Conservation (phyloP, 306 rosid genomes). For the Casuarina cunninghamiana region DNA sequence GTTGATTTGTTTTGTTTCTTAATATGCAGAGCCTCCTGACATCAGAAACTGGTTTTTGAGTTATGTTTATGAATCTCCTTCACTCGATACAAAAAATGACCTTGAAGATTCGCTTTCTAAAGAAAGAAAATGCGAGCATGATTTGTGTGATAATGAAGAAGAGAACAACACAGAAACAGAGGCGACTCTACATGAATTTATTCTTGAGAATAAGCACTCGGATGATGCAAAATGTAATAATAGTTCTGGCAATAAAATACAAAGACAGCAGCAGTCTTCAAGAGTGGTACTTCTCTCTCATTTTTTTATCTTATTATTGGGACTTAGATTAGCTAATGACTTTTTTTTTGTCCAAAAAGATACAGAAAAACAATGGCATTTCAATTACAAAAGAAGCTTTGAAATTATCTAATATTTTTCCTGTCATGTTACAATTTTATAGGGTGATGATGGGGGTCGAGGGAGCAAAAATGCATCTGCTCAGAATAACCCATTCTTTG, state of each 20-base stretch:
- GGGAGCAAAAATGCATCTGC: neutral
- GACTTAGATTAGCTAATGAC: neutral
- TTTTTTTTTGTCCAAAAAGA: too few relatives aligned
- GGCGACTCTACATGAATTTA: neutral
- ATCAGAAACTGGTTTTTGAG: slow-evolving; percentile 76
- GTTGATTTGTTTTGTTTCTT: neutral
- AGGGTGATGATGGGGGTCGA: slow-evolving; percentile 30
- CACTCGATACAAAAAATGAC: slow-evolving; percentile 31
- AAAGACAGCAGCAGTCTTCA: slow-evolving; percentile 33
- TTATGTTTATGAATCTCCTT: slow-evolving; percentile 67
- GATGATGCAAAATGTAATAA: slow-evolving; percentile 19
- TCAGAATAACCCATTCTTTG: neutral
- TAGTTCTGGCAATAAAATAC: slow-evolving; percentile 20
- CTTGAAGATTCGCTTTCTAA: slow-evolving; percentile 25
- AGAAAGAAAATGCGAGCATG: slow-evolving; percentile 29
- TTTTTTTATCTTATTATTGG: neutral
- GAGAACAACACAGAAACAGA: slow-evolving; percentile 3
- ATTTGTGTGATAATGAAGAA: slow-evolving; percentile 30
- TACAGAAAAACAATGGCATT: neutral
- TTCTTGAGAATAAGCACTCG: slow-evolving; percentile 3
- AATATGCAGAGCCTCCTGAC: slow-evolving; percentile 61
- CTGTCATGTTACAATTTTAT: slow-evolving; percentile 20
- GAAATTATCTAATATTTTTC: neutral
- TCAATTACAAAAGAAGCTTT: neutral
- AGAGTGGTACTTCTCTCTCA: slow-evolving; percentile 30